A percentile compares a stretch with the other conserved stretches of the same genome.
These are phyloP conservation scores for Nemania serpens DNA, from an alignment of 2,329 filamentous ascomycete species.

Conservation along the genomic window DNA sequence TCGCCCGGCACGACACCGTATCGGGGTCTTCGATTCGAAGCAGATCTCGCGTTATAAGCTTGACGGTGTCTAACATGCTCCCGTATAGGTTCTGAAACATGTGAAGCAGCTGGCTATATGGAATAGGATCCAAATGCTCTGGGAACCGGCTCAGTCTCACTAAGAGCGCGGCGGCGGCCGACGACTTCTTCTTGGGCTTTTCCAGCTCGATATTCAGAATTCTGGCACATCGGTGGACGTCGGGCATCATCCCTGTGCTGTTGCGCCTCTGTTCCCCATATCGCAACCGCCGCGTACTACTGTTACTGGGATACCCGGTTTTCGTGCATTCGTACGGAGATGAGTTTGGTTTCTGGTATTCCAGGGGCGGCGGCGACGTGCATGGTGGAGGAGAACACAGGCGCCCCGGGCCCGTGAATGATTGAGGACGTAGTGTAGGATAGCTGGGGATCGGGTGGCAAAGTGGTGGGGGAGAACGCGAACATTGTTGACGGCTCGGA, in stretches of 20 bases:
- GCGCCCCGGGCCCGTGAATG: slow-evolving; percentile 11
- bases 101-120: slow-evolving; percentile 15
- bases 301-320: slow-evolving; percentile 1
- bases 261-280: slow-evolving; percentile 14
- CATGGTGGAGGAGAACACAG: slow-evolving; percentile 16
- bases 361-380: slow-evolving; percentile 8
- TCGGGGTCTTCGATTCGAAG: slow-evolving; percentile 17
- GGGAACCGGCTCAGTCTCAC: slow-evolving; percentile 18
- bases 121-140: slow-evolving; percentile 14
- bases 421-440: slow-evolving; percentile 12
- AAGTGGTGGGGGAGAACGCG: slow-evolving; percentile 18
- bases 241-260: not conserved
- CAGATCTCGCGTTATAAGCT: slow-evolving; percentile 11
- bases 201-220: slow-evolving; percentile 18
- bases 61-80: slow-evolving; percentile 20
- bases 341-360: slow-evolving; percentile 11
- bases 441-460: slow-evolving; percentile 2
- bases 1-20: slow-evolving; percentile 17
- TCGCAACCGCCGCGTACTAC: not conserved
- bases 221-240: slow-evolving; percentile 1
- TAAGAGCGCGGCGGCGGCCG: slow-evolving; percentile 9
- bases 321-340: slow-evolving; percentile 5
- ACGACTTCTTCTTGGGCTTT: slow-evolving; percentile 15
- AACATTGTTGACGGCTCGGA: slow-evolving; percentile 17
- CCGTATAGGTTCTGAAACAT: slow-evolving; percentile 26